Evolutionary conservation across 2,329 filamentous ascomycete genomes (phyloP).

Genomic region (Coniochaeta sp.): DNA sequence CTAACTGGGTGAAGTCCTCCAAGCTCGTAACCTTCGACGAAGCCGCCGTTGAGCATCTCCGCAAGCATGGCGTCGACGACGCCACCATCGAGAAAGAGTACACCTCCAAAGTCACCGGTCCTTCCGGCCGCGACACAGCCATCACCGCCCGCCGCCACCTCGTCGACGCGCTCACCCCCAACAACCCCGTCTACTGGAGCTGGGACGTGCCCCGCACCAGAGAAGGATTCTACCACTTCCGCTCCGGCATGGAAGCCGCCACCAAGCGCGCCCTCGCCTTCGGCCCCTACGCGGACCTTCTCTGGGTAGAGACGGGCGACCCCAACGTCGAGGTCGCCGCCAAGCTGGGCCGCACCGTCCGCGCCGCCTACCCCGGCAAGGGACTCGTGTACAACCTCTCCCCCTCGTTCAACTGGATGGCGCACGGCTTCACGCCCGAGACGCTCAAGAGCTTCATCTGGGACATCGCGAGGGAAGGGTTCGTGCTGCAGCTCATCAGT

Average conservation of each 20-base stretch:
- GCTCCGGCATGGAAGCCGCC: slow-evolving; percentile 73
- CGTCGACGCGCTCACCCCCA: slow-evolving; percentile 60
- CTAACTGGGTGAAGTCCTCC: slow-evolving; percentile 80
- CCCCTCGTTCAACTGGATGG: slow-evolving; percentile 98
- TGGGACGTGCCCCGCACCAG: slow-evolving; percentile 91
- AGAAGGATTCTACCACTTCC: slow-evolving; percentile 91
- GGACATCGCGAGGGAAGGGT: slow-evolving; percentile 89
- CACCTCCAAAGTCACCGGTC: slow-evolving; percentile 37
- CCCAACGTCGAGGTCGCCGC: slow-evolving; percentile 73
- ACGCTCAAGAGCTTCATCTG: slow-evolving; percentile 88
- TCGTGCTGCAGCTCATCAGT: slow-evolving; percentile 61
- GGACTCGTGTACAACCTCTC: slow-evolving; percentile 93
- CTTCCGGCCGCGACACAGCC: slow-evolving; percentile 63
- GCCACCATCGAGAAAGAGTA: slow-evolving; percentile 64
- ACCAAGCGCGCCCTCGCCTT: slow-evolving; percentile 92
- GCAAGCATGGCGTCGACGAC: slow-evolving; percentile 55
- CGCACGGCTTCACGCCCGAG: slow-evolving; percentile 79
- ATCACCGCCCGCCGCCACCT: slow-evolving; percentile 70
- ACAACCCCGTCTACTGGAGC: slow-evolving; percentile 60
- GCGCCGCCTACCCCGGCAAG: slow-evolving; percentile 65
- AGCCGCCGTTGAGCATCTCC: slow-evolving; percentile 70
- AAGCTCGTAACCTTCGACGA: slow-evolving; percentile 89
- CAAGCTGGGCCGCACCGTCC: slow-evolving; percentile 70
- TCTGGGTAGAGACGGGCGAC: slow-evolving; percentile 95
- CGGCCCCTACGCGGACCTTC: slow-evolving; percentile 84